phyloP scores from a whole-genome alignment of 179 eudicot genomes.

The Silene noctiflora region DNA sequence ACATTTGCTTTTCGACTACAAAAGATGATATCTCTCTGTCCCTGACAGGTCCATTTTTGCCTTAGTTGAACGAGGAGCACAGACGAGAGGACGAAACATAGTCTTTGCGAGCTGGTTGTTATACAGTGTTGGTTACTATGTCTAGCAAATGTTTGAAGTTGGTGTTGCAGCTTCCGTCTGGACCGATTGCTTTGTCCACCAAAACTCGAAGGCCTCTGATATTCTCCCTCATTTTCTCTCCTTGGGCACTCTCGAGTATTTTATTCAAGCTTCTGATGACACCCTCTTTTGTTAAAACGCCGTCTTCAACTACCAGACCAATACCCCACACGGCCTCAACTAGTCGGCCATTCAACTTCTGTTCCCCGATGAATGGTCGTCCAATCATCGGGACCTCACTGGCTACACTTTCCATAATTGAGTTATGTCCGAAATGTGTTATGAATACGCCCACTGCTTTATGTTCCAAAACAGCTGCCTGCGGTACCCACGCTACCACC shows the following conservation, averaged over 20 bases:
- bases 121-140: background rate
- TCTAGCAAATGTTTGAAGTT: conserved; percentile 17
- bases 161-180: conserved; percentile 23
- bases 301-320: conserved; percentile 45
- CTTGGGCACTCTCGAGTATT: conserved; percentile 28
- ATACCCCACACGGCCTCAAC: conserved; percentile 50
- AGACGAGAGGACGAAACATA: too few species aligned
- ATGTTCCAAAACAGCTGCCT: conserved; percentile 38
- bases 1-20: too few species aligned
- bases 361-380: conserved; percentile 60
- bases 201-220: conserved; percentile 19
- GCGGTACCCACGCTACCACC: conserved; percentile 62
- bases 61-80: too few species aligned
- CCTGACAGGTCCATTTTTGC: too few species aligned
- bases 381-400: conserved; percentile 58
- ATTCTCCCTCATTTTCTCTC: conserved; percentile 33
- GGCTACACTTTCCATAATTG: conserved; percentile 46
- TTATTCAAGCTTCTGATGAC: conserved; percentile 26
- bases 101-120: too few species aligned
- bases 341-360: conserved; percentile 41
- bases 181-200: conserved; percentile 34
- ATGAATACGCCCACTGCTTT: conserved; percentile 42
- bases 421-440: conserved; percentile 69
- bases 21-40: too few species aligned
- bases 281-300: conserved; percentile 38